Conservation (phyloP, 768 basidiomycete genomes). For the Leccinellum albellum region DNA sequence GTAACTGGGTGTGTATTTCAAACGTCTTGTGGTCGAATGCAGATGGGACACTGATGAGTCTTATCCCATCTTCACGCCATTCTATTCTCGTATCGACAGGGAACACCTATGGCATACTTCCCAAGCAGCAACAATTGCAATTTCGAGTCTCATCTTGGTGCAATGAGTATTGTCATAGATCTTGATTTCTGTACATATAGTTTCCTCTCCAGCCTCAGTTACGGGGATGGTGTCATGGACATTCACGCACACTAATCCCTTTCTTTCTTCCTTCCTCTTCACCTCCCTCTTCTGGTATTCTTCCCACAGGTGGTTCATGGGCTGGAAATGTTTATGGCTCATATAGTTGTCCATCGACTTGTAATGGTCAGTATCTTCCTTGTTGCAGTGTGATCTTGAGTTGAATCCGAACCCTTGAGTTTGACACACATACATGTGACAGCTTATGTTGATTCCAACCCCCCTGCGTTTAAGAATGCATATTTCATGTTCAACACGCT, state of each 20-base stretch:
- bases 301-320: conserved; percentile 26
- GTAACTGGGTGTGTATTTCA: conserved; percentile 23
- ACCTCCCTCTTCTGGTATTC: background rate
- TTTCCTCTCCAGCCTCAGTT: background rate
- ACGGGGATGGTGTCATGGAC: background rate
- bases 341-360: conserved; percentile 28
- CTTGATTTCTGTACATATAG: conserved; percentile 25
- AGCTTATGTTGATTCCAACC: conserved; percentile 34
- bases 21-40: background rate
- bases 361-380: conserved; percentile 18
- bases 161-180: conserved; percentile 66
- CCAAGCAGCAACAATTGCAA: conserved; percentile 53
- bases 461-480: conserved; percentile 37
- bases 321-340: conserved; percentile 23
- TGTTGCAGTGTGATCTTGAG: background rate
- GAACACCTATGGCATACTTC: conserved; percentile 58
- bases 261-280: background rate
- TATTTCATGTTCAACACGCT: conserved; percentile 40
- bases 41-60: background rate
- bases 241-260: background rate
- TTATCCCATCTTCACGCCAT: background rate
- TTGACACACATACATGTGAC: conserved; percentile 14
- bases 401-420: background rate
- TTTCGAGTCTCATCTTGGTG: conserved; percentile 48
- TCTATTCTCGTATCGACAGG: conserved; percentile 33